Base-by-base conservation (phyloP, 208 protist genomes). In the Leishmania martiniquensis region DNA sequence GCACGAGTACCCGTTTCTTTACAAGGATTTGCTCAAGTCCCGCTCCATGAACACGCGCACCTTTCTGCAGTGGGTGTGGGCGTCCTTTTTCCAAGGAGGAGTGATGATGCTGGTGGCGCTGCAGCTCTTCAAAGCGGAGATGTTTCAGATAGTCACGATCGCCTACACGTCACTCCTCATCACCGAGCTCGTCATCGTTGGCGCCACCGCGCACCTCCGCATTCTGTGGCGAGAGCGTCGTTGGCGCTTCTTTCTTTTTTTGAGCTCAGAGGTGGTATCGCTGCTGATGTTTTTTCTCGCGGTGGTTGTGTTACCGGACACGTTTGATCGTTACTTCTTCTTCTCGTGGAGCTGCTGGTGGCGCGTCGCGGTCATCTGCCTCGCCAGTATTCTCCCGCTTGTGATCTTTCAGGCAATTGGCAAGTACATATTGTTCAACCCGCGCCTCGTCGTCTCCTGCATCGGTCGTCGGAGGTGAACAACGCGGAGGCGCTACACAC, bases 131-230 rank as follows among this genome's bases (percentile, higher is more conserved):
- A 95, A 98, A 59, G 83, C 93, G 29, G 89, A 93, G 44, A 95
- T 99, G 84, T 93, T 99, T 54, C 94, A 99, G 63, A 98, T 99
- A 32, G 97, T 99, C 49, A 95, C 97, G 22, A 99, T 99, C 75
- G 97, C 98, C 22, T 99, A 99, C 87, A 99, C 98, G 0, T 91
- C 98, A 0, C 89, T 99, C 6, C 98, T 99, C 71, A 85, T 99
- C 17, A 99, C 98, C 37, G 99, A 99, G 90, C 82, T 99, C 20
- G 68, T 99, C 60, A 99, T 99, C 83, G 91, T 99, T 17, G 95
- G 91, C 1, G 86, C 98, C 45, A 96, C 98, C 54, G 97, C 98
- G 13, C 96, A 99, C 77, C 90, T 93, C 10, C 94, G 97, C 85
- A 95, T 91, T 52, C 76, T 94, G n/a, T 90, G 89, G 86, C 84